phyloP scores from a whole-genome alignment of 2,329 filamentous ascomycete genomes.

The Neocucurbitaria cava region DNA sequence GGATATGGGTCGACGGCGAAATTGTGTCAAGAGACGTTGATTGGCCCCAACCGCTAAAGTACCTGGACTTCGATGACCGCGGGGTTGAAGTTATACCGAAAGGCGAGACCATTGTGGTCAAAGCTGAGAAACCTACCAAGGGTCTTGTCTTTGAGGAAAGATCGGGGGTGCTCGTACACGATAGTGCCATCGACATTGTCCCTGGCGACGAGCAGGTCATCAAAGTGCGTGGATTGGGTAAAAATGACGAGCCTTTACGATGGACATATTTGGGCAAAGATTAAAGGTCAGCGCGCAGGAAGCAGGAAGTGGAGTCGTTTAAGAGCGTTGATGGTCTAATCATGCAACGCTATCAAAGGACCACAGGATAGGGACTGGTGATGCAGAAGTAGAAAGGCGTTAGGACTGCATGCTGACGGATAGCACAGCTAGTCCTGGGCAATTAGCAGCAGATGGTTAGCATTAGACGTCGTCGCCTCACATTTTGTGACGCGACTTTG shows the following conservation, averaged over 20 bases:
- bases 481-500: constrained; percentile 1
- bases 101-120: constrained; percentile 55
- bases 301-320: constrained; percentile 4
- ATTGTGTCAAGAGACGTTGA: constrained; percentile 63
- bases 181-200: constrained; percentile 65
- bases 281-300: constrained; percentile 24
- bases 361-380: not conserved
- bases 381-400: constrained; percentile 2
- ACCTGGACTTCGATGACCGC: constrained; percentile 61
- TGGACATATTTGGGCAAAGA: constrained; percentile 56
- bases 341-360: constrained; percentile 12
- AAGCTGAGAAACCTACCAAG: constrained; percentile 61
- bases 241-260: constrained; percentile 48
- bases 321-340: constrained; percentile 5
- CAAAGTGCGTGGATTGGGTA: constrained; percentile 51
- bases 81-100: constrained; percentile 54
- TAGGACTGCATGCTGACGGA: constrained; percentile 12
- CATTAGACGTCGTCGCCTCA: constrained; percentile 3
- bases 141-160: constrained; percentile 67
- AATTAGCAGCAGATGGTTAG: constrained; percentile 18
- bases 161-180: constrained; percentile 60
- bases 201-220: constrained; percentile 64
- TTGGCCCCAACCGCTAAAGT: constrained; percentile 68
- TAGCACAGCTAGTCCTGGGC: constrained; percentile 8
- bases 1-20: constrained; percentile 60